Base-by-base conservation (phyloP, 2,329 filamentous ascomycete species). In the Allantophomopsis cytisporea region DNA sequence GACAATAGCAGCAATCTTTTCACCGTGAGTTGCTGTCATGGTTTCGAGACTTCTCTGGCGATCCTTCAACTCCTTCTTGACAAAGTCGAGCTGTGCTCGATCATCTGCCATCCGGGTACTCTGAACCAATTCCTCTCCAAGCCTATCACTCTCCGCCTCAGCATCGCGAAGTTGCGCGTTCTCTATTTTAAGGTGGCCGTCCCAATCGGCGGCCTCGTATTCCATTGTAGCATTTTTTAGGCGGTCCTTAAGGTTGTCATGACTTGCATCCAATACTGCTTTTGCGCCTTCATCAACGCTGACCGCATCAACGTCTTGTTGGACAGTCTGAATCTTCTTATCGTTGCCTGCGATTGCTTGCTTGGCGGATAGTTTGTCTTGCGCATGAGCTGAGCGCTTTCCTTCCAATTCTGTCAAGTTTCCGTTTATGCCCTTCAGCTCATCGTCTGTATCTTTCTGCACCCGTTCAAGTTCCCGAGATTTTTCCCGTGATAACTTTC, bases 261-360 rank as follows among this genome's bases (percentile, higher is more conserved):
- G 72, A 39, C 81, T 79, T 13, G 78, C 73, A 50, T 91, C 81
- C 6, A 95, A 67, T 3, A 83, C 67, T 18, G 83, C 82, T 56
- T 85, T 84, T 23, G 75, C 74, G 3, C 88, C 88, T 60, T 96
- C 89, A 49, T 98, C 89, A 21, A 88, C 71, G 30, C 82, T 72
- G 40, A 98, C 80, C n/a, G 67, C 65, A 49, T 80, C 71, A 23
- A 86, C 65, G 23, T 82, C 75, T 36, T 64, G 69, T 53, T 94
- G 84, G 28, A 88, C 66, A 1, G 64, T 61, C 3, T 60, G 61
- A 6, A 80, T 74, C 39, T 82, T 82, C 52, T 71, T 77, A 43
- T 94, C 85, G 48, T 91, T 87, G 5, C 68, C 61, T 1, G 66
- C 63, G 43, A 94, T 86, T 36, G 83, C 77, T 47, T 83, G 73